Base-by-base conservation (phyloP, 345 rosid genomes). In the Rhodomyrtus tomentosa region DNA sequence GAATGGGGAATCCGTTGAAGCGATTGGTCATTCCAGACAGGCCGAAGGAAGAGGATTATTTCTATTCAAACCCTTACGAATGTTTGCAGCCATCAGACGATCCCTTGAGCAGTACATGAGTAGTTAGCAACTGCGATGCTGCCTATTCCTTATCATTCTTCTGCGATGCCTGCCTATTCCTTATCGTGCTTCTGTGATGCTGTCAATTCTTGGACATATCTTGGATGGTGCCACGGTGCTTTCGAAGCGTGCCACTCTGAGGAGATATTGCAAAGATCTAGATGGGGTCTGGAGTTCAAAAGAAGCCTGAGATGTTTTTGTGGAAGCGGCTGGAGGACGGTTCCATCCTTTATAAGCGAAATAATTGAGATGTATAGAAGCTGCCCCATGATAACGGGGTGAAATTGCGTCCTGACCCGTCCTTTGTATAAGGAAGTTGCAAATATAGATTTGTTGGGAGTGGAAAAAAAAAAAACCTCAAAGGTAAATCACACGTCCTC, bases 21-120 rank as follows among this genome's bases (percentile, higher is more conserved):
- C 84, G 93, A 80, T 29, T 86, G 82, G 86, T 86, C 52, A 87
- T 90, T 54, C 92, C 89, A 7, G 86, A 86, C 49, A 82, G 90
- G 80, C 93, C 93, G 10, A 88, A 86, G 86, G 90, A 90, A 82
- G 94, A 92, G 80, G 94, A 90, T 83, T 88, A 88, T 53, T 92
- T 90, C 85, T 92, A 90, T 59, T 83, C 92, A 25, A 92, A 92
- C 40, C 92, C 92, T 20, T 84, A 88, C 53, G 94, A 92, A 81
- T 92, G 94, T 83, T 84, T 91, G 86, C 52, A 82, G 56, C 84
- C 80, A 48, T 45, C 45, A 82, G 89, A 74, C 14, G 84, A 84
- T 32, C 55, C 68, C 25, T 84, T 86, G 84, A 93, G 93, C 73
- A 90, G 91, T 83, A 83, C 83, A 6, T 92, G 89, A 91, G 85